Evolutionary conservation across 2,329 filamentous ascomycete species (phyloP), one percentile per base, ranked within the genome.

Genomic region (Rachicladosporium sp.): DNA sequence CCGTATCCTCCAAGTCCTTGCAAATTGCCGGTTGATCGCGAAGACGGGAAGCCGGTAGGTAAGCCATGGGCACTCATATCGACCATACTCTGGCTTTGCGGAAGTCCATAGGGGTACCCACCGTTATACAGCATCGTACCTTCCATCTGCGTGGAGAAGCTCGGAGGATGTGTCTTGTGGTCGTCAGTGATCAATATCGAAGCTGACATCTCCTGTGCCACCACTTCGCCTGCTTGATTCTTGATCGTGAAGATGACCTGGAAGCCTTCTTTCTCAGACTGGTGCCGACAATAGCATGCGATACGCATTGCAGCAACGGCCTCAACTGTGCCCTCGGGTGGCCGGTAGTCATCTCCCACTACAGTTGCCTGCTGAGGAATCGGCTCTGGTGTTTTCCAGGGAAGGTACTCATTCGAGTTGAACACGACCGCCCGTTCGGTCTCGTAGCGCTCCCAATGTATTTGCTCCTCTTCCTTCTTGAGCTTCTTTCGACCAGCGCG

Each of bases 131-230:
- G 11, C 36, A 42, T 33, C 36, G 37, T 35, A 12, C 38, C 40
- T 5, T 35, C 33, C 31, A 42, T 35, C 7, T 42, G 40, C n/a
- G 35, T 43, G 23, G 54, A 48, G 38, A 55, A 54, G 34, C 45
- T 50, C 12, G 50, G 51, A 10, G 56, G 56, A 51, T 85, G 82
- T 6, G 86, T 94, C 66, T 96, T 96, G 67, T 96, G 89, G 55
- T 98, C 89, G 58, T 98, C 89, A 1, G 91, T 96, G 47, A 96
- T 95, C 74, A 95, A 89, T 48, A 96, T 93, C 1, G 86, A 83
- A 40, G 81, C 78, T 12, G 85, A 86, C 48, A 94, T 80, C 38
- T 79, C 77, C 62, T 98, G 89, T 4, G 86, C 83, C 33, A 96
- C 67, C 27, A 94, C 66, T 33, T 78, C 77, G 51, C 80, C 82